phyloP scores from a whole-genome alignment of 2,329 filamentous ascomycete species.

The Aspergillus texensis region DNA sequence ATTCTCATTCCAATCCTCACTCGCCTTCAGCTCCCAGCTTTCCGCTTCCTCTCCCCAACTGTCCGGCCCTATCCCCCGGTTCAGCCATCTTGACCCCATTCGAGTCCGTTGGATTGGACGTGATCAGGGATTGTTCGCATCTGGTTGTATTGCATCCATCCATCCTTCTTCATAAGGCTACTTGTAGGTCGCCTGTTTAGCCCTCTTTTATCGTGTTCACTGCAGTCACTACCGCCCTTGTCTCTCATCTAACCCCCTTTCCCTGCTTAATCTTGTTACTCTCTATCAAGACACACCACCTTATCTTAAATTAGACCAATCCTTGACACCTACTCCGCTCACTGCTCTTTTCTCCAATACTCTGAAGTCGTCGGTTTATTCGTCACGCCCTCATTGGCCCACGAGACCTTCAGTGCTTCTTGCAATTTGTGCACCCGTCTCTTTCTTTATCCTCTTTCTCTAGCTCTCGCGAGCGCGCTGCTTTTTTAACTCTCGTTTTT shows the following conservation, averaged over 20 bases:
- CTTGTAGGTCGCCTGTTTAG: slow-evolving; percentile 48
- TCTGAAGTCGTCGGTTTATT: slow-evolving; percentile 17
- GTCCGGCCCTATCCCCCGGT: slow-evolving; percentile 11
- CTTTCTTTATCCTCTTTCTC: slow-evolving; percentile 18
- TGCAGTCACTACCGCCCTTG: slow-evolving; percentile 17
- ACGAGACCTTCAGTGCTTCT: slow-evolving; percentile 17
- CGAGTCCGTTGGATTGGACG: slow-evolving; percentile 20
- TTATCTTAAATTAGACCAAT: slow-evolving; percentile 16
- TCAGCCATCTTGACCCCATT: slow-evolving; percentile 17
- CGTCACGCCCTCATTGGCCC: slow-evolving; percentile 23
- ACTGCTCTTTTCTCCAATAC: slow-evolving; percentile 18
- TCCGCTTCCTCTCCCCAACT: slow-evolving; percentile 11
- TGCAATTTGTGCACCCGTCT: slow-evolving; percentile 9
- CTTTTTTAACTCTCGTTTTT: slow-evolving; percentile 22
- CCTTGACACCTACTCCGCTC: slow-evolving; percentile 9
- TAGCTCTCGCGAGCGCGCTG: slow-evolving; percentile 20
- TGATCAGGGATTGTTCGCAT: slow-evolving; percentile 19
- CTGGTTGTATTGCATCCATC: slow-evolving; percentile 13
- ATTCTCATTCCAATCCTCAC: slow-evolving; percentile 2
- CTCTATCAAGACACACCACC: slow-evolving; percentile 18
- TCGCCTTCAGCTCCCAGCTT: not conserved
- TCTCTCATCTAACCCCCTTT: slow-evolving; percentile 22
- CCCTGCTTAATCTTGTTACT: slow-evolving; percentile 22
- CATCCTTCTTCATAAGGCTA: slow-evolving; percentile 36
- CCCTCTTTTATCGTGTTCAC: slow-evolving; percentile 24